Evolutionary conservation across 495 filamentous ascomycete species (phyloP).

Genomic region (Penicillium paradoxum): DNA sequence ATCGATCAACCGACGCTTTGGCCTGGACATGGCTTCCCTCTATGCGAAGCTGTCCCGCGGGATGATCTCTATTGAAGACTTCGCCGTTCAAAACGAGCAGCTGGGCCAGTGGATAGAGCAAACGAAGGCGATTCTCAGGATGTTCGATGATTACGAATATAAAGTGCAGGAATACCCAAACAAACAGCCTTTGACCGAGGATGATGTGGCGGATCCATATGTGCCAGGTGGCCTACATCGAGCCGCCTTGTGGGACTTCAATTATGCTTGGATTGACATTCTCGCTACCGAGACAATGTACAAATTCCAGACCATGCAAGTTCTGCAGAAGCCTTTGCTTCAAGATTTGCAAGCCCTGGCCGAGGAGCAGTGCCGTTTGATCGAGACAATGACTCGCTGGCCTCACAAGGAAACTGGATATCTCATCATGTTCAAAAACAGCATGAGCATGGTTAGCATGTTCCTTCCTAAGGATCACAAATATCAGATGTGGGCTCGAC

Average conservation of each 20-base stretch:
- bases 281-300: constrained; percentile 76
- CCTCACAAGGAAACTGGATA: constrained; percentile 64
- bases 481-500: constrained; percentile 77
- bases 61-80: constrained; percentile 61
- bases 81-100: constrained; percentile 54
- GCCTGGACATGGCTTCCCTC: constrained; percentile 72
- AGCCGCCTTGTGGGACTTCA: constrained; percentile 65
- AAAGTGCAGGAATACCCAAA: constrained; percentile 56
- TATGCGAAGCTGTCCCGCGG: constrained; percentile 62
- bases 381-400: constrained; percentile 71
- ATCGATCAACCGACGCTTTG: constrained; percentile 66
- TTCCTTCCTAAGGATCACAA: constrained; percentile 69
- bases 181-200: constrained; percentile 43
- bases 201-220: constrained; percentile 71
- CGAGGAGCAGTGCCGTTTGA: constrained; percentile 66
- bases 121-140: constrained; percentile 55
- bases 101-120: constrained; percentile 50
- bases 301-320: constrained; percentile 60
- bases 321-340: constrained; percentile 45
- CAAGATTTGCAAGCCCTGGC: constrained; percentile 56
- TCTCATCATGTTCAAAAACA: constrained; percentile 68
- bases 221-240: constrained; percentile 59
- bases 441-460: constrained; percentile 67
- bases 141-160: constrained; percentile 53
- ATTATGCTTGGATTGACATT: constrained; percentile 72